Evolutionary conservation across 352 stramenopile species (phyloP), one percentile per base, ranked within the genome.

Genomic region (Globisporangium yorkense): DNA sequence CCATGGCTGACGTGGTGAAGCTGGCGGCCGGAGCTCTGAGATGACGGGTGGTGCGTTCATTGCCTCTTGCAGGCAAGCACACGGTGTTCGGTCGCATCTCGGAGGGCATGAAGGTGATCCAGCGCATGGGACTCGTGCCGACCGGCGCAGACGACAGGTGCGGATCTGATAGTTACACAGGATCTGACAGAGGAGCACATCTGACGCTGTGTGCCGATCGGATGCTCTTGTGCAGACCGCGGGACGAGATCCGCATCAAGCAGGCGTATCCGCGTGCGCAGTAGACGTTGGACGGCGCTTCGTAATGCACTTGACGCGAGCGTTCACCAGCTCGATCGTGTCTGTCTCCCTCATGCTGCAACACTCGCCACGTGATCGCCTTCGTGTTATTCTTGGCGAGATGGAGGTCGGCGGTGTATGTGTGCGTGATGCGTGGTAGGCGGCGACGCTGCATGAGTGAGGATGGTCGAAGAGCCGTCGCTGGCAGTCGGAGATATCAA

Each of bases 1-100:
- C 3, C 39, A 43, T 18, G 39, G 3, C 29, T 18, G 18, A 21
- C 24, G 24, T 27, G 24, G 24, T 54, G 41, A 2, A 2, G 6
- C 6, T 9, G 8, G 20, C 37, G 21, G 1, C 21, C 40, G 16
- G 31, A 37, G 27, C 1, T 18, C 5, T 56, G 47, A 10, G 41
- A 10, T 61, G 24, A 27, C 24, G 1, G 1, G 33, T 37, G 33
- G 33, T 31, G 10, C 21, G 6, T 2, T 40, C 31, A 9, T 43
- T 37, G 2, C 20, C 2, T 6, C 43, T 2, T 47, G 16, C 20
- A 87, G 85, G 85, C 45, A 98, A 98, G 46, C 92, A 98, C 75
- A 98, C 91, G 6, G 81, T 98, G 5, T 96, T 98, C 69, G 94
- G 94, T 13, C 83, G 90, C 31, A 93, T 98, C 41, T 95, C 80